Evolutionary conservation across 2,329 filamentous ascomycete genomes (phyloP), one percentile per base, ranked within the genome.

Genomic region (Colletotrichum acutatum): DNA sequence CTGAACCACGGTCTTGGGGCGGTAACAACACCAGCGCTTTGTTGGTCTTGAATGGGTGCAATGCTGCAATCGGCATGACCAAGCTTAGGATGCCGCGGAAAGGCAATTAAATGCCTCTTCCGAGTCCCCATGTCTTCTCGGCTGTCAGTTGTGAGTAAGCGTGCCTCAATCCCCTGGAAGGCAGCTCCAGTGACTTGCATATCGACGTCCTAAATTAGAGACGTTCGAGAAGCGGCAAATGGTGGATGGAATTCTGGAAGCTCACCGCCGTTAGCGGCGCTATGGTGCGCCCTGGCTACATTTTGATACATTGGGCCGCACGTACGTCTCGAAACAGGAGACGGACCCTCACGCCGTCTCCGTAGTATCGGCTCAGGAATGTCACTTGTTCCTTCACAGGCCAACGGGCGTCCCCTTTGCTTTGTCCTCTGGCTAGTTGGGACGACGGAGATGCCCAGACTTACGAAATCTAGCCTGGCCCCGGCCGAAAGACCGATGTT

Each of bases 201-300:
- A 34, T 11, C 9, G n/a, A 34, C 12, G 37, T 70, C 34, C 54
- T 65, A 60, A 61, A 70, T 60, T 65, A 69, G 34, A 69, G 66
- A 72, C 54, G 60, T 72, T 72, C 66, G 70, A 72, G 70, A 72
- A 72, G 66, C 66, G 60, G 66, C 52, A 65, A 62, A 61, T 49
- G 64, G 46, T 52, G 56, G 24, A 61, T 22, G 22, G n/a, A 28
- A 26, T 70, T 72, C 70, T 72, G 70, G 70, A 72, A 72, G 66
- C 70, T 59, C 70, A 69, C 59, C 59, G 70, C 66, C 59, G 70
- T 63, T 64, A 59, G 42, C 53, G 42, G 59, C 58, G 65, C 66
- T 69, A 65, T 30, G 30, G 12, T 56, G 22, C 37, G 58, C 54
- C 42, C 42, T 56, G 37, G 66, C 32, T 46, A 59, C 52, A 26